Evolutionary conservation across 78 protist genomes (phyloP).

Genomic region (Monosiga brevicollis): DNA sequence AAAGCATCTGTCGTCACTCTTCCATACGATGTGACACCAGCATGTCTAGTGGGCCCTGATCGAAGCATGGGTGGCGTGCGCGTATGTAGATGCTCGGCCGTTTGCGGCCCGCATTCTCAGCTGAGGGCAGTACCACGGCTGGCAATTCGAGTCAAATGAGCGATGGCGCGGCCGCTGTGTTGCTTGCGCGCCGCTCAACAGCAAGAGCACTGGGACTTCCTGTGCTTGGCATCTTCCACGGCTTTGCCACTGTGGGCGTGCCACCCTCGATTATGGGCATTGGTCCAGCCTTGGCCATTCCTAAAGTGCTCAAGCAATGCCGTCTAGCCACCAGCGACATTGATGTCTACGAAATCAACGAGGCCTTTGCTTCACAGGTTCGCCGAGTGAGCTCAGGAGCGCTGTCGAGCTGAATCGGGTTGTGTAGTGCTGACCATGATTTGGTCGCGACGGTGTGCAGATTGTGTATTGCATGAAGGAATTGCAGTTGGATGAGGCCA

Average conservation of each 20-base stretch:
- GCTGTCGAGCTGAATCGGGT: background rate
- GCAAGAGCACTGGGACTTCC: constrained; percentile 33
- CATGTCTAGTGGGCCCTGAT: background rate
- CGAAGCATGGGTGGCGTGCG: background rate
- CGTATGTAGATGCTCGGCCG: background rate
- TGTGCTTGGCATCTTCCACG: background rate
- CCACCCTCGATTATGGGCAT: constrained; percentile 65
- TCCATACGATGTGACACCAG: too few species aligned
- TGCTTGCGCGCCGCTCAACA: constrained; percentile 27
- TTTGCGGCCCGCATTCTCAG: constrained; percentile 38
- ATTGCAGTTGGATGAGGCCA: constrained; percentile 41
- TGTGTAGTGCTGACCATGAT: background rate
- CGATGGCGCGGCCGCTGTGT: constrained; percentile 63
- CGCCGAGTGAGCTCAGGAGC: background rate
- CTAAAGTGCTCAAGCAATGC: constrained; percentile 52
- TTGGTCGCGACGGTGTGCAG: constrained; percentile 6
- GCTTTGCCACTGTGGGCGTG: constrained; percentile 13
- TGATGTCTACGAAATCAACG: constrained; percentile 86
- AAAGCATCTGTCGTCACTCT: too few species aligned
- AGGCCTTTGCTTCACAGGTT: constrained; percentile 87
- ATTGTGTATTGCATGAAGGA: constrained; percentile 43
- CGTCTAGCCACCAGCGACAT: constrained; percentile 72
- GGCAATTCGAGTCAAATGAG: constrained; percentile 47
- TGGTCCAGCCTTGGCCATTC: constrained; percentile 81
- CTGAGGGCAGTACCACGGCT: constrained; percentile 69